Evolutionary conservation across 176 grass and related monocot genomes (phyloP).

Genomic region (Elaeis guineensis): DNA sequence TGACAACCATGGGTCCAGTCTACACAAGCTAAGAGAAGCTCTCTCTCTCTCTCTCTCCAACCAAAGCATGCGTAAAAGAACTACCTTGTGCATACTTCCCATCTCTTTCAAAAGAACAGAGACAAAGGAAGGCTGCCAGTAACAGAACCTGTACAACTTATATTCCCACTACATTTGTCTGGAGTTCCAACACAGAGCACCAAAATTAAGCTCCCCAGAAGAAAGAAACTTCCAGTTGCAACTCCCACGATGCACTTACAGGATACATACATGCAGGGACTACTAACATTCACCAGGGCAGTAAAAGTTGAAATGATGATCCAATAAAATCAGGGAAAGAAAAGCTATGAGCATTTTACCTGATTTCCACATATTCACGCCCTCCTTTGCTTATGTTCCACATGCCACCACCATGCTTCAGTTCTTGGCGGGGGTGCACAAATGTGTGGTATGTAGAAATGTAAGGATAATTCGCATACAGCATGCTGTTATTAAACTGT

Average conservation of each 20-base stretch:
- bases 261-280: background rate
- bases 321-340: too few relatives aligned
- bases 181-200: background rate
- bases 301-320: background rate
- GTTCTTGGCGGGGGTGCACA: background rate
- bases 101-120: too few relatives aligned
- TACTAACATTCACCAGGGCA: background rate
- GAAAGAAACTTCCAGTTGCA: background rate
- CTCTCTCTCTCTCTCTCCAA: too few relatives aligned
- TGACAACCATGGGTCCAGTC: too few relatives aligned
- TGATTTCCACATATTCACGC: too few relatives aligned
- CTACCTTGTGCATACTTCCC: too few relatives aligned
- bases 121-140: background rate
- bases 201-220: slow-evolving; percentile 4
- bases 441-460: background rate
- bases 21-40: too few relatives aligned
- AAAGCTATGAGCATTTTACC: too few relatives aligned
- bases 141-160: background rate
- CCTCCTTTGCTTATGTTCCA: too few relatives aligned
- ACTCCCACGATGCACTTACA: background rate
- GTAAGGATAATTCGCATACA: background rate
- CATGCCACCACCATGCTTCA: too few relatives aligned
- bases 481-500: background rate
- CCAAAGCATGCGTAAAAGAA: too few relatives aligned
- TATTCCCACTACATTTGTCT: background rate